Percentiles rank a stretch among this genome's conserved stretches.
Conservation (phyloP, 2,329 filamentous ascomycete genomes). For the Pseudogymnoascus sp. region DNA sequence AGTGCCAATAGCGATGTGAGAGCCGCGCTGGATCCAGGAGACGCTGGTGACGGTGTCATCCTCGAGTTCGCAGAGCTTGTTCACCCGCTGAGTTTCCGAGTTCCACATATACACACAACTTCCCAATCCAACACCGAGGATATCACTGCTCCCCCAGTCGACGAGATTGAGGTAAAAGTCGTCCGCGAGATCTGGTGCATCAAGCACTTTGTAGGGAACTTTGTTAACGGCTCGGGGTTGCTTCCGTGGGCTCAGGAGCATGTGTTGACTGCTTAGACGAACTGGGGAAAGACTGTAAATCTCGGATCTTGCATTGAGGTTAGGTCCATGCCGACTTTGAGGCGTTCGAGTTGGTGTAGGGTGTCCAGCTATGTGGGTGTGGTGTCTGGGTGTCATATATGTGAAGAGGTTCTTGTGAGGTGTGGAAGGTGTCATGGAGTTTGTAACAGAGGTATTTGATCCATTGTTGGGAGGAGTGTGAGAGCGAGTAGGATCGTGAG, state of each 20-base stretch:
- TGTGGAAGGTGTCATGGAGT: constrained; percentile 81
- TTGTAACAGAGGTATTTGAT: constrained; percentile 56
- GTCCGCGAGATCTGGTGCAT: constrained; percentile 91
- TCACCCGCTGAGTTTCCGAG: constrained; percentile 81
- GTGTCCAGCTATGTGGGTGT: constrained; percentile 67
- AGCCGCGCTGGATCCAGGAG: constrained; percentile 96
- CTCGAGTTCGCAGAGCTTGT: constrained; percentile 84
- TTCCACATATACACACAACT: constrained; percentile 99
- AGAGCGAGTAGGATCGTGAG: constrained; percentile 63
- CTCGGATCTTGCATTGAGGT: constrained; percentile 82
- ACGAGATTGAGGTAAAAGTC: constrained; percentile 98
- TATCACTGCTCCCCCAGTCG: constrained; percentile 94
- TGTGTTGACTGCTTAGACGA: constrained; percentile 84
- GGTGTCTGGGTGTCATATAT: constrained; percentile 69
- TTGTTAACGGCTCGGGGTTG: constrained; percentile 88
- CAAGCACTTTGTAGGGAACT: constrained; percentile 94
- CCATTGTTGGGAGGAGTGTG: constrained; percentile 71
- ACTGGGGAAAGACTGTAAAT: constrained; percentile 95
- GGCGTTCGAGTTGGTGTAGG: constrained; percentile 85
- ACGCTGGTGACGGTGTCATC: constrained; percentile 96
- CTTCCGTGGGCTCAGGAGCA: constrained; percentile 83
- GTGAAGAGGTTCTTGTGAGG: constrained; percentile 97
- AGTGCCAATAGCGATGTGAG: constrained; percentile 91
- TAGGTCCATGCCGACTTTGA: constrained; percentile 78
- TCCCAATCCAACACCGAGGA: constrained; percentile 85